Evolutionary conservation across 768 basidiomycete species (phyloP).

Genomic region (Saitozyma sp.): DNA sequence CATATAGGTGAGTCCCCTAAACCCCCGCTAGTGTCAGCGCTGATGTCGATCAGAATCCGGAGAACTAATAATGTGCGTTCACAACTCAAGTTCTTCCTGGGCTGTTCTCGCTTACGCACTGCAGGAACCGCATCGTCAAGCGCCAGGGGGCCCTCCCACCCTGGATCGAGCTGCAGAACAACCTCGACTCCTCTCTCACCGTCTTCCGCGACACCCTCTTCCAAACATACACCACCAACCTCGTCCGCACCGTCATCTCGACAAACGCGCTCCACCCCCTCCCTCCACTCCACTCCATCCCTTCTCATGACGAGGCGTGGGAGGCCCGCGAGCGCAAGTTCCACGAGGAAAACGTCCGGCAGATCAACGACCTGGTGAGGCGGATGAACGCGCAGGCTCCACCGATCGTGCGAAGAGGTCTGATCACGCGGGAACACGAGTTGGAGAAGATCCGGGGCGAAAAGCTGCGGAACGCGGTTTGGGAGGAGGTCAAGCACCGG

Average conservation of each 20-base stretch:
- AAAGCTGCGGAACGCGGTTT: slow-evolving; percentile 23
- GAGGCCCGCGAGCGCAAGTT: slow-evolving; percentile 66
- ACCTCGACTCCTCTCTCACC: slow-evolving; percentile 66
- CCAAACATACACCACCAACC: slow-evolving; percentile 73
- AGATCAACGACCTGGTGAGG: slow-evolving; percentile 72
- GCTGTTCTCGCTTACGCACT: not conserved
- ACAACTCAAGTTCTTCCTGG: not conserved
- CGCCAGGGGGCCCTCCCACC: slow-evolving; percentile 78
- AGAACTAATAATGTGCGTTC: slow-evolving; percentile 67
- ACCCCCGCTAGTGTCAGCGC: not conserved
- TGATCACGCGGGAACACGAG: slow-evolving; percentile 63
- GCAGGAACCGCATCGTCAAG: slow-evolving; percentile 71
- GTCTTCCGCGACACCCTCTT: slow-evolving; percentile 67
- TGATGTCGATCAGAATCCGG: slow-evolving; percentile 57
- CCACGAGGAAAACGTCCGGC: slow-evolving; percentile 67
- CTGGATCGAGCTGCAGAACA: slow-evolving; percentile 79
- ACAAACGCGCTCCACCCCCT: slow-evolving; percentile 54
- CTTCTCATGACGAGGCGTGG: slow-evolving; percentile 64
- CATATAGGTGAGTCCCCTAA: slow-evolving; percentile 57
- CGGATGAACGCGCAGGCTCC: slow-evolving; percentile 80
- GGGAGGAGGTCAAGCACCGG: slow-evolving; percentile 35
- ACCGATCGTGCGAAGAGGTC: slow-evolving; percentile 69
- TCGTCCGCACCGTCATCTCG: slow-evolving; percentile 59
- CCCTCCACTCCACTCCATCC: slow-evolving; percentile 42
- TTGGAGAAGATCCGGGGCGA: slow-evolving; percentile 51